phyloP scores from a whole-genome alignment of 257 asterid species.

The Salvia rosmarinus region DNA sequence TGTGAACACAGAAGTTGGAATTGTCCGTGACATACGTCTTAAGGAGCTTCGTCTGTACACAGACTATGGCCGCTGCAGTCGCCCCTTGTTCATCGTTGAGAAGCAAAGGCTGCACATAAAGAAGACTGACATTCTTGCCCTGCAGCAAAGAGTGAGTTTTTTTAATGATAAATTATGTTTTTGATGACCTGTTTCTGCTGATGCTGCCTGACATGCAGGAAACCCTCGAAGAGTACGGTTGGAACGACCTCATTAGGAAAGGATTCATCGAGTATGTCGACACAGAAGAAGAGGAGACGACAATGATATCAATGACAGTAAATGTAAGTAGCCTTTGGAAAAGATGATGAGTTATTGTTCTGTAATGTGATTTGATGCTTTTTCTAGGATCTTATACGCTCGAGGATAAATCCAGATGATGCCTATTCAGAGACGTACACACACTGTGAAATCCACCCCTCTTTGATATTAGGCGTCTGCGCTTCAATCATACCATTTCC shows the following conservation, averaged over 20 bases:
- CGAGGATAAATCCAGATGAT: conserved; percentile 61
- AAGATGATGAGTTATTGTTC: neutral
- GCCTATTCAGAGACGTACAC: conserved; percentile 82
- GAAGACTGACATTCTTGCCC: conserved; percentile 67
- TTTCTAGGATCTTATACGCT: conserved; percentile 63
- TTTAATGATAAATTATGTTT: neutral
- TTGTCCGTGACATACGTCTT: conserved; percentile 75
- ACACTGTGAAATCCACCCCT: conserved; percentile 91
- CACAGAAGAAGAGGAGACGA: conserved; percentile 91
- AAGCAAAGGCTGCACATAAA: conserved; percentile 71
- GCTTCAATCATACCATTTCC: conserved; percentile 95
- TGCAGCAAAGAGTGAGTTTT: conserved; percentile 68
- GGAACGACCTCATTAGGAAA: conserved; percentile 73
- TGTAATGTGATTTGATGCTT: neutral
- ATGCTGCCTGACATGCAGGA: conserved; percentile 46
- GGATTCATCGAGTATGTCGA: conserved; percentile 84
- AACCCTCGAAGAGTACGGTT: conserved; percentile 69
- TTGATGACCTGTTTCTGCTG: neutral
- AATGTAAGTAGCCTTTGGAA: conserved; percentile 44
- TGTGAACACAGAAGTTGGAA: conserved; percentile 82
- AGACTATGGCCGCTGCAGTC: conserved; percentile 92
- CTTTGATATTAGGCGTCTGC: conserved; percentile 81
- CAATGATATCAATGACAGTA: conserved; percentile 91
- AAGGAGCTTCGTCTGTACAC: conserved; percentile 83
- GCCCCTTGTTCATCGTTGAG: conserved; percentile 87